These are phyloP conservation scores for Neurospora sp. DNA, from an alignment of 495 filamentous ascomycete genomes.

Conservation along the genomic window DNA sequence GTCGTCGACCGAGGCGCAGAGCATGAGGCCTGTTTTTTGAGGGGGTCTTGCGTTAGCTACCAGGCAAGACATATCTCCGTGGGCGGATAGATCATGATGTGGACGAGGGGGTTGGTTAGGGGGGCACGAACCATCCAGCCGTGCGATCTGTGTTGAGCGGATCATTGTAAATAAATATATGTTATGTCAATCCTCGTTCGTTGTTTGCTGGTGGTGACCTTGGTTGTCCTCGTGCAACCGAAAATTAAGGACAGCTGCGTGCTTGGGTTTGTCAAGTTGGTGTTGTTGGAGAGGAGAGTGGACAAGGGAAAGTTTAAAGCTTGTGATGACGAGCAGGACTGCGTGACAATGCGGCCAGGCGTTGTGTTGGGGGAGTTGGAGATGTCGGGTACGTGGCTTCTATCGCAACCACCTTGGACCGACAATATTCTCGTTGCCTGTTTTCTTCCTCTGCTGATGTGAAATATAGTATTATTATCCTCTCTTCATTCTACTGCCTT, in stretches of 20 bases:
- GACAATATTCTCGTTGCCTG: background rate
- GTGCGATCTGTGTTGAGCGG: slow-evolving; percentile 85
- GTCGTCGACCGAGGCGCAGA: slow-evolving; percentile 92
- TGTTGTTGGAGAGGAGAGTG: background rate
- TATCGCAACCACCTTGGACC: background rate
- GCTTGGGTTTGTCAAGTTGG: background rate
- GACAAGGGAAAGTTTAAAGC: background rate
- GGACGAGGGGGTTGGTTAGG: background rate
- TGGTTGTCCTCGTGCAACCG: background rate
- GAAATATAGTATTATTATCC: background rate
- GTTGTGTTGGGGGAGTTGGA: background rate
- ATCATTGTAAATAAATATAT: slow-evolving; percentile 54
- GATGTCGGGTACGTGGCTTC: background rate
- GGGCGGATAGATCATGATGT: background rate
- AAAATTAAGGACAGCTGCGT: background rate
- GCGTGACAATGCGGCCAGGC: background rate
- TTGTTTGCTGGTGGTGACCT: background rate
- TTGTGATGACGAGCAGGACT: background rate
- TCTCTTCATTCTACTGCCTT: background rate
- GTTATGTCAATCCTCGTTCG: background rate
- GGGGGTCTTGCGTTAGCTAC: slow-evolving; percentile 11
- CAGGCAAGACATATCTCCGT: background rate
- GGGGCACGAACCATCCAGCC: slow-evolving; percentile 68
- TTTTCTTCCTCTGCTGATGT: background rate
- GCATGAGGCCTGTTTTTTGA: slow-evolving; percentile 61